Percentiles rank a stretch among this genome's conserved stretches.
Evolutionary conservation across 1,139 yeast genomes (phyloP).

Genomic region (Blastobotrys capitulatus): DNA sequence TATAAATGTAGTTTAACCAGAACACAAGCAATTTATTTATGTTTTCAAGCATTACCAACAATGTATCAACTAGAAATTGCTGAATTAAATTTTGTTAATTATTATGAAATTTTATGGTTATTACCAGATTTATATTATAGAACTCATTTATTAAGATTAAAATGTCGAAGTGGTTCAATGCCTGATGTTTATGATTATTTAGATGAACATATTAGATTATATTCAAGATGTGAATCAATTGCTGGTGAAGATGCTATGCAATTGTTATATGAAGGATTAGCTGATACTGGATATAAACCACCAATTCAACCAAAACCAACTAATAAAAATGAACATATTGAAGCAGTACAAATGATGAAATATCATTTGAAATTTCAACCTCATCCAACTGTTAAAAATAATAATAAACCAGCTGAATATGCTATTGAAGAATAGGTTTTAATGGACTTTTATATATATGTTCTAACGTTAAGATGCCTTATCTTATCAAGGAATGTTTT

Average conservation of each 20-base stretch:
- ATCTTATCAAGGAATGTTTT: no score
- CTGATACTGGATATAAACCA: slow-evolving; percentile 9
- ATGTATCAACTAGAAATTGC: slow-evolving; percentile 10
- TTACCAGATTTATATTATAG: slow-evolving; percentile 9
- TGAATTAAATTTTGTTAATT: slow-evolving; percentile 8
- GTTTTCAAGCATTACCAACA: slow-evolving; percentile 9
- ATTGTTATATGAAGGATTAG: slow-evolving; percentile 7
- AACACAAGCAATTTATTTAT: slow-evolving; percentile 9
- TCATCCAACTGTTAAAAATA: not conserved
- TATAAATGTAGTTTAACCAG: slow-evolving; percentile 5
- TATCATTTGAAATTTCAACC: slow-evolving; percentile 9
- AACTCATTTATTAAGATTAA: slow-evolving; percentile 8
- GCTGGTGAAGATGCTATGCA: slow-evolving; percentile 11
- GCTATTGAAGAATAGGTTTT: not conserved
- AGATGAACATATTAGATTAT: slow-evolving; percentile 9
- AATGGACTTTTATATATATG: no score
- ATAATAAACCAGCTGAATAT: not conserved
- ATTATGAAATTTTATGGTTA: slow-evolving; percentile 8
- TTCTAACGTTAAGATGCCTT: no score
- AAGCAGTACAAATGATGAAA: slow-evolving; percentile 9
- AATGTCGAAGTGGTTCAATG: slow-evolving; percentile 5
- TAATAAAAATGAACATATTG: slow-evolving; percentile 7
- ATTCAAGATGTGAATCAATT: slow-evolving; percentile 4
- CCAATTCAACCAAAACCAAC: slow-evolving; percentile 8
- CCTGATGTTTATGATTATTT: slow-evolving; percentile 9